Conservation (phyloP, 768 basidiomycete genomes). For the Suillus fuscotomentosus region DNA sequence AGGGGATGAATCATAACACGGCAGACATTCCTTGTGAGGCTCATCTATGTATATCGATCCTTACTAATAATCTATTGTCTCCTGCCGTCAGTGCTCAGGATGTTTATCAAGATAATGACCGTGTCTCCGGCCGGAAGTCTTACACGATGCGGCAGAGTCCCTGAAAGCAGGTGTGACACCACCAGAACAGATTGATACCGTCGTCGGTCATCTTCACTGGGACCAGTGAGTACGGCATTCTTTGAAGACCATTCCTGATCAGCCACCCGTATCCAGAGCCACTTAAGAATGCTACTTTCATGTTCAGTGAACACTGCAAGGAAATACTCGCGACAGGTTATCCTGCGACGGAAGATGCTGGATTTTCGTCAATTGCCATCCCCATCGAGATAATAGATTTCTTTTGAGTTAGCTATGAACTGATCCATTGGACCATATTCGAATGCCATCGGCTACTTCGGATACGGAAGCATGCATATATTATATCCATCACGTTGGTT, state of each 20-base stretch:
- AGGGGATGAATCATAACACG: neutral
- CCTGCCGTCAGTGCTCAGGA: neutral
- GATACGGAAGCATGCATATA: conserved; percentile 58
- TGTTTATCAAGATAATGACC: neutral
- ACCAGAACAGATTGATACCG: conserved; percentile 41
- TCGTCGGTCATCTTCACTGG: conserved; percentile 53
- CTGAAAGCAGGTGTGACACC: conserved; percentile 47
- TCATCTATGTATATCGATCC: neutral
- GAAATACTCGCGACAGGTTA: conserved; percentile 38
- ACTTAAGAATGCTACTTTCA: conserved; percentile 32
- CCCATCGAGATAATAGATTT: conserved; percentile 39
- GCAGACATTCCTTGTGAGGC: neutral
- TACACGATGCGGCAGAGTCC: conserved; percentile 31
- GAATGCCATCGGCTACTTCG: conserved; percentile 48
- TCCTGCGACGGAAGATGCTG: conserved; percentile 37
- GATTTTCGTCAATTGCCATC: conserved; percentile 13
- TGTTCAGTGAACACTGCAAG: conserved; percentile 5
- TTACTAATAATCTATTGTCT: too few relatives aligned
- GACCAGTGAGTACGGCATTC: conserved; percentile 33
- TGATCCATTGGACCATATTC: conserved; percentile 50
- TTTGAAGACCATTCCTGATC: neutral
- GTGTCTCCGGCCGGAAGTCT: conserved; percentile 25
- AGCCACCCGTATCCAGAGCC: conserved; percentile 28
- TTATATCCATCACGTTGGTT: conserved; percentile 47
- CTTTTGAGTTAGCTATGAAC: conserved; percentile 32